Percentiles rank a stretch among this genome's conserved stretches.
phyloP scores from a whole-genome alignment of 1,139 yeast species.

The Magnusiomyces ingens region DNA sequence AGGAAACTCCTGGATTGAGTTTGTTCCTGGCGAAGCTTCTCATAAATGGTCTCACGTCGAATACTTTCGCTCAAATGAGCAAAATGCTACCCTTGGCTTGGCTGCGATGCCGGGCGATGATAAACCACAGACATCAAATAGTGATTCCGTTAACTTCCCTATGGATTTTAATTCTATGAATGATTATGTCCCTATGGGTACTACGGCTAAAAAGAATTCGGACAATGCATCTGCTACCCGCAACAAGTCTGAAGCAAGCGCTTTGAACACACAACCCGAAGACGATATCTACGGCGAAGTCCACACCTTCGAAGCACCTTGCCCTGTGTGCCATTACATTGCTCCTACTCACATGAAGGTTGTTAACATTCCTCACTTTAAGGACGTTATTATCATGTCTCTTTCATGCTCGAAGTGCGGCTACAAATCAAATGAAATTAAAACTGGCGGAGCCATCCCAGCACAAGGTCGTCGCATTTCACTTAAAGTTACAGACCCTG shows the following conservation, averaged over 20 bases:
- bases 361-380: conserved; percentile 95
- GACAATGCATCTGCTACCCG: background rate
- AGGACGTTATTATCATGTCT: conserved; percentile 94
- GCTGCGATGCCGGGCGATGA: conserved; percentile 64
- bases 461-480: conserved; percentile 71
- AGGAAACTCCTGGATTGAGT: conserved; percentile 97
- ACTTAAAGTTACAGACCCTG: conserved; percentile 78
- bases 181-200: conserved; percentile 3
- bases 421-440: conserved; percentile 93
- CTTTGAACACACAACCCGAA: conserved; percentile 28
- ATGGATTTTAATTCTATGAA: too few relatives aligned
- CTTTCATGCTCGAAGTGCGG: conserved; percentile 92
- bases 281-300: conserved; percentile 84
- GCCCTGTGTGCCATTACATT: conserved; percentile 72
- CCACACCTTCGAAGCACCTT: conserved; percentile 85
- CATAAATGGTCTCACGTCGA: conserved; percentile 89
- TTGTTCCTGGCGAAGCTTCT: conserved; percentile 75
- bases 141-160: conserved; percentile 21
- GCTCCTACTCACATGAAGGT: conserved; percentile 96
- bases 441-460: conserved; percentile 97
- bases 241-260: too few relatives aligned
- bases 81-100: conserved; percentile 76
- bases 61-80: conserved; percentile 81
- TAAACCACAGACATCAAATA: conserved; percentile 28
- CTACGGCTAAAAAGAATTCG: conserved; percentile 24